Evolutionary conservation across 164 flowering plant genomes (phyloP).

Genomic region (Platanus orientalis): DNA sequence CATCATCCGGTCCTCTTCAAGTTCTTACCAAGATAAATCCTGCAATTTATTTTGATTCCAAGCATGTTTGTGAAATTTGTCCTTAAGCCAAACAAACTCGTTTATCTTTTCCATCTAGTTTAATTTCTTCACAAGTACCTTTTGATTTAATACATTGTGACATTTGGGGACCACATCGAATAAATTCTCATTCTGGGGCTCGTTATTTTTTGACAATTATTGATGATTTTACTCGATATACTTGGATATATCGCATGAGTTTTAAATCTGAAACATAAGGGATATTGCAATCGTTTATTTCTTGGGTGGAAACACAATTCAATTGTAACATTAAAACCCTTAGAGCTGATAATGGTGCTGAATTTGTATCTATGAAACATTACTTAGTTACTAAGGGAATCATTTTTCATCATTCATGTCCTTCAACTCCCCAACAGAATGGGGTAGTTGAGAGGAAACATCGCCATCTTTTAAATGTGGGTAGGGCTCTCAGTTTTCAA

Average conservation of each 20-base stretch:
- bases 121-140: not conserved
- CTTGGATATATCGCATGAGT: not conserved
- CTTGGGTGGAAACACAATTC: slow-evolving; percentile 4
- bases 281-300: not conserved
- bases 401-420: not conserved
- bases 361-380: not conserved
- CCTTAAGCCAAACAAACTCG: slow-evolving; percentile 1
- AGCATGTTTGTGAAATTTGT: not conserved
- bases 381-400: not conserved
- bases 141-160: slow-evolving; percentile 4
- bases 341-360: not conserved
- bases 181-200: not conserved
- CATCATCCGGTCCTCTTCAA: not conserved
- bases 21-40: not conserved
- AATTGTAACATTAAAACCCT: not conserved
- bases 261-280: not conserved
- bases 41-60: not conserved
- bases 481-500: not conserved
- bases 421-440: not conserved
- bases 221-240: slow-evolving; percentile 6
- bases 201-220: slow-evolving; percentile 1
- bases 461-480: not conserved
- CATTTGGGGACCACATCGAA: not conserved
- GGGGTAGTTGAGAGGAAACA: not conserved
- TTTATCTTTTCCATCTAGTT: not conserved